Evolutionary conservation across 257 asterid species (phyloP), one percentile per base, ranked within the genome.

Genomic region (Solanum pinnatisectum): DNA sequence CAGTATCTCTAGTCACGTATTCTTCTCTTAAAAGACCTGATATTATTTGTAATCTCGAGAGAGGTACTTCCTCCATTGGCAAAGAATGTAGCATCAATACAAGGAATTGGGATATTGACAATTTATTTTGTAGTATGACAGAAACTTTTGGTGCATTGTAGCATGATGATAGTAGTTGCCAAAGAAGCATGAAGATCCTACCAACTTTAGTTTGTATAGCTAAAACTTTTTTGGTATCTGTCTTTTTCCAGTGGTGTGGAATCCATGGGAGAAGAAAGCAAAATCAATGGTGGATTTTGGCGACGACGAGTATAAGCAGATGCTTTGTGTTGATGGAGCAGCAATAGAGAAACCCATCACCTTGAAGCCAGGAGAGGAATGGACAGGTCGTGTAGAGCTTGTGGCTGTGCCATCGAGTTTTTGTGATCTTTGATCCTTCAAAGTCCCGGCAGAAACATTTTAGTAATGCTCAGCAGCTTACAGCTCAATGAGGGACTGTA

Each of bases 221-320:
- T 81, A 81, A 81, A 81, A 46, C 85, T 9, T 81, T 42, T 79
- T 30, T 81, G 18, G 42, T 10, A 25, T 87, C 23, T 82, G 49
- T 44, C 42, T 76, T 60, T 11, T 73, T 5, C 10, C 78, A 96
- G 99, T 90, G 87, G 98, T 96, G 84, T 96, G 99, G 99, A 96
- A 96, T 87, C 98, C 99, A 74, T 96, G 99, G 99, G 98, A 95
- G 56, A 96, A 95, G 93, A 96, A 94, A 83, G 90, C 98, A 4
- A 96, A 93, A 90, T 94, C 98, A 71, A 94, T 96, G 98, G 83
- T 91, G 5, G 98, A 95, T 92, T 95, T 96, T 76, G 99, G 98
- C 0, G 97, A 94, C 27, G 98, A 93, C 8, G 99, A 95, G 90
- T 96, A 95, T 91, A 95, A 93, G 44, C 95, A 94, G 86, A 96